These are phyloP conservation scores for Mycosphaerella arachidis DNA, from an alignment of 2,329 filamentous ascomycete species.

Conservation along the genomic window DNA sequence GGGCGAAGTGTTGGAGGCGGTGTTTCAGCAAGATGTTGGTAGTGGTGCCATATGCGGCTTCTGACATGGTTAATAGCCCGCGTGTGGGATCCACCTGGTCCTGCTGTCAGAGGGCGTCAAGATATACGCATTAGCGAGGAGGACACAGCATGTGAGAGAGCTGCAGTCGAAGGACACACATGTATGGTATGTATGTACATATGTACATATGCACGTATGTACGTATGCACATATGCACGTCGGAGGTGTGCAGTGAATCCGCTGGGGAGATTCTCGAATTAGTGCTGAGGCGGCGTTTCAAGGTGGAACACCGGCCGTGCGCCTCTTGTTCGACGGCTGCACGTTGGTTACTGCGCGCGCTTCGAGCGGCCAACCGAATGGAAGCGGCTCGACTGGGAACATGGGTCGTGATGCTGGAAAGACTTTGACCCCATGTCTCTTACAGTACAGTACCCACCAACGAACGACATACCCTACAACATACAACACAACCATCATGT, in stretches of 20 bases:
- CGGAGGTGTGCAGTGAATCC: not conserved
- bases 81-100: not conserved
- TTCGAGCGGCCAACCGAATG: not conserved
- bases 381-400: not conserved
- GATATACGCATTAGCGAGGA: not conserved
- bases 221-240: not conserved
- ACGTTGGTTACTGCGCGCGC: too few relatives aligned
- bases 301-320: not conserved
- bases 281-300: not conserved
- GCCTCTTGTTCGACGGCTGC: not conserved
- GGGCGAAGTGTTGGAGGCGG: conserved; percentile 22
- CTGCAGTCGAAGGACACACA: not conserved
- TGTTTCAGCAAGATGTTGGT: conserved; percentile 16
- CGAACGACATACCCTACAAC: not conserved
- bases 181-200: too few relatives aligned
- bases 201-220: not conserved
- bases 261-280: too few relatives aligned
- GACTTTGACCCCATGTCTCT: too few relatives aligned
- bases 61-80: conserved; percentile 6
- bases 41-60: conserved; percentile 2
- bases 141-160: not conserved
- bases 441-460: too few relatives aligned
- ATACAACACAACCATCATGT: too few relatives aligned
- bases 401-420: not conserved
- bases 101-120: not conserved